Evolutionary conservation across 2,329 filamentous ascomycete genomes (phyloP).

Genomic region (Coniochaeta sp.): DNA sequence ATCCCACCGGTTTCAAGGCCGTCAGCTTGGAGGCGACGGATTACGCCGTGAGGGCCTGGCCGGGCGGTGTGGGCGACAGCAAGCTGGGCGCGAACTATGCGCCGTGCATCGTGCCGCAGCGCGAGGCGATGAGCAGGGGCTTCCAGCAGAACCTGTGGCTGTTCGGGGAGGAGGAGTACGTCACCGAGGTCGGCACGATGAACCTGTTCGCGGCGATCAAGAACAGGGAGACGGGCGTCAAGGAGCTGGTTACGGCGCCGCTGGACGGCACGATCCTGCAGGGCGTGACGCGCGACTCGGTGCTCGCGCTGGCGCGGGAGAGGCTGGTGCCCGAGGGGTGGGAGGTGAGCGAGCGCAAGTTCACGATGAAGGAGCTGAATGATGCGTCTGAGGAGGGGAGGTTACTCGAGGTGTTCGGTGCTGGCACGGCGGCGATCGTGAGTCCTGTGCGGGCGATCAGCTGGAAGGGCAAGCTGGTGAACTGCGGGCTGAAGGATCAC

Average conservation of each 20-base stretch:
- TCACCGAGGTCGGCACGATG: slow-evolving; percentile 98
- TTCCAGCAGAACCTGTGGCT: slow-evolving; percentile 99
- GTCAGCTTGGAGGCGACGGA: slow-evolving; percentile 92
- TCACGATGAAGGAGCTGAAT: slow-evolving; percentile 79
- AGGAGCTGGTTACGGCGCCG: slow-evolving; percentile 87
- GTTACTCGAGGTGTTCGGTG: slow-evolving; percentile 86
- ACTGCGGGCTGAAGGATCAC: slow-evolving; percentile 72
- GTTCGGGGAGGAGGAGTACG: slow-evolving; percentile 89
- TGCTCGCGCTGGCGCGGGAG: slow-evolving; percentile 80
- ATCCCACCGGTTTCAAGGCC: slow-evolving; percentile 97
- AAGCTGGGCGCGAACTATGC: slow-evolving; percentile 99
- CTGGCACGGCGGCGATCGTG: slow-evolving; percentile 91
- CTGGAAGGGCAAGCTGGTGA: slow-evolving; percentile 75
- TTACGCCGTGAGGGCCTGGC: slow-evolving; percentile 96
- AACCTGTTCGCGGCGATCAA: slow-evolving; percentile 88
- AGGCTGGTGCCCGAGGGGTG: slow-evolving; percentile 78
- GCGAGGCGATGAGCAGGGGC: slow-evolving; percentile 81
- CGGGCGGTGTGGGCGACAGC: slow-evolving; percentile 94
- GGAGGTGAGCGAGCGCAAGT: slow-evolving; percentile 82
- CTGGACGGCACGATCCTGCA: slow-evolving; percentile 95
- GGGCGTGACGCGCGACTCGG: slow-evolving; percentile 87
- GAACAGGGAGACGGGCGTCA: slow-evolving; percentile 81
- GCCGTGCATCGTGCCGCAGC: slow-evolving; percentile 95
- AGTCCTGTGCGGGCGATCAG: slow-evolving; percentile 83
- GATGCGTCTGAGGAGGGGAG: slow-evolving; percentile 79